Conservation (phyloP, 352 stramenopile genomes). For the Phytophthora constricta region DNA sequence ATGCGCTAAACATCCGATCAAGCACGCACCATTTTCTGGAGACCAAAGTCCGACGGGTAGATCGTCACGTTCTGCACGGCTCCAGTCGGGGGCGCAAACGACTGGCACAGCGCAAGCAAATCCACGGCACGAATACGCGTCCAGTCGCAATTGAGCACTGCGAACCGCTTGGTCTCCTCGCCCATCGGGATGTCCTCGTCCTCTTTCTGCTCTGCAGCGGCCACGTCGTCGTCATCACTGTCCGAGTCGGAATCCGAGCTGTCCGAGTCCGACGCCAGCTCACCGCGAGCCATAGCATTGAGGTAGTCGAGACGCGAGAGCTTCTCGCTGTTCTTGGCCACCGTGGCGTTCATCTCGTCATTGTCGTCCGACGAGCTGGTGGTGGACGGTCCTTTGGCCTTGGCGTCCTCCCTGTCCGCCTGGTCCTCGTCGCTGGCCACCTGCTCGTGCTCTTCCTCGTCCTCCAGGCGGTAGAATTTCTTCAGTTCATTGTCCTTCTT, state of each 20-base stretch:
- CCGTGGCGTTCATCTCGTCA: conserved; percentile 32
- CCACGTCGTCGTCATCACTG: conserved; percentile 47
- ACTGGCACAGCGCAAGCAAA: conserved; percentile 94
- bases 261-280: conserved; percentile 62
- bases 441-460: conserved; percentile 25
- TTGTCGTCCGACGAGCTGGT: conserved; percentile 45
- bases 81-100: conserved; percentile 92
- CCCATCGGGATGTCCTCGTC: conserved; percentile 83
- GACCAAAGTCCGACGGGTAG: conserved; percentile 96
- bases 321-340: conserved; percentile 60
- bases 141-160: conserved; percentile 98
- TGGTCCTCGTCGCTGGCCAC: conserved; percentile 36
- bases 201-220: conserved; percentile 52
- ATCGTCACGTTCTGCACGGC: conserved; percentile 93
- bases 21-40: conserved; percentile 89
- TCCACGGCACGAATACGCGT: conserved; percentile 95
- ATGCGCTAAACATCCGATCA: not conserved
- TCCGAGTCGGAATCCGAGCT: conserved; percentile 64
- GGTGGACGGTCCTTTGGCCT: conserved; percentile 31
- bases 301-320: conserved; percentile 85
- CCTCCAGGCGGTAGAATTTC: conserved; percentile 80
- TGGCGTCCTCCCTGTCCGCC: conserved; percentile 38
- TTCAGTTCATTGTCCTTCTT: conserved; percentile 81
- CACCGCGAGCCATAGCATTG: conserved; percentile 86
- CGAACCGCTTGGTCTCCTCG: conserved; percentile 90